phyloP scores from a whole-genome alignment of 768 basidiomycete species.

The Phlebiopsis gigantea region DNA sequence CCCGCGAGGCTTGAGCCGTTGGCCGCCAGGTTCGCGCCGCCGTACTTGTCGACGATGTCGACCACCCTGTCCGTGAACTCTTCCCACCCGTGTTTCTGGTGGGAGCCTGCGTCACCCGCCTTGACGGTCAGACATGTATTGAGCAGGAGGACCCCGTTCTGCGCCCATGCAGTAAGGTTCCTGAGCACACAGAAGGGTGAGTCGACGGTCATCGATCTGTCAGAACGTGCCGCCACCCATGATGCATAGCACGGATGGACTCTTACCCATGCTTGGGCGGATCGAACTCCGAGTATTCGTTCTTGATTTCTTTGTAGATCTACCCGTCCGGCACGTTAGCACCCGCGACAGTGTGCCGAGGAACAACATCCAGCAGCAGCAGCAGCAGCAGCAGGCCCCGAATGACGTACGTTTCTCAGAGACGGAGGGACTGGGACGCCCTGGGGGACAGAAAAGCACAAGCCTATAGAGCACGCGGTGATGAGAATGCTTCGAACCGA shows the following conservation, averaged over 20 bases:
- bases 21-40: conserved; percentile 58
- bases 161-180: conserved; percentile 76
- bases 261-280: conserved; percentile 81
- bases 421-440: conserved; percentile 78
- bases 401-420: conserved; percentile 61
- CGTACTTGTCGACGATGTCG: conserved; percentile 70
- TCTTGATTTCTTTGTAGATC: conserved; percentile 86
- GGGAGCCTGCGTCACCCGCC: conserved; percentile 70
- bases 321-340: conserved; percentile 25
- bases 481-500: background rate
- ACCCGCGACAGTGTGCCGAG: conserved; percentile 13
- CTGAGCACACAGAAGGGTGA: conserved; percentile 32
- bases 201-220: conserved; percentile 5
- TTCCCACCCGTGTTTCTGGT: conserved; percentile 88
- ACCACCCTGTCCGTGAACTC: conserved; percentile 81
- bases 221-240: conserved; percentile 8
- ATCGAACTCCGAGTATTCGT: conserved; percentile 76
- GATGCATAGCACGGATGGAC: conserved; percentile 4
- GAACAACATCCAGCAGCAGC: background rate
- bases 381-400: background rate
- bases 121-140: conserved; percentile 92
- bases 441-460: conserved; percentile 85
- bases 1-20: conserved; percentile 38
- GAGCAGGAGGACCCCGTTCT: conserved; percentile 83
- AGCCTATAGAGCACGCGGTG: conserved; percentile 38